Percentiles rank a stretch among this genome's conserved stretches.
Conservation (phyloP, 1,284 basidiomycete genomes). For the Rhodotorula sp. region DNA sequence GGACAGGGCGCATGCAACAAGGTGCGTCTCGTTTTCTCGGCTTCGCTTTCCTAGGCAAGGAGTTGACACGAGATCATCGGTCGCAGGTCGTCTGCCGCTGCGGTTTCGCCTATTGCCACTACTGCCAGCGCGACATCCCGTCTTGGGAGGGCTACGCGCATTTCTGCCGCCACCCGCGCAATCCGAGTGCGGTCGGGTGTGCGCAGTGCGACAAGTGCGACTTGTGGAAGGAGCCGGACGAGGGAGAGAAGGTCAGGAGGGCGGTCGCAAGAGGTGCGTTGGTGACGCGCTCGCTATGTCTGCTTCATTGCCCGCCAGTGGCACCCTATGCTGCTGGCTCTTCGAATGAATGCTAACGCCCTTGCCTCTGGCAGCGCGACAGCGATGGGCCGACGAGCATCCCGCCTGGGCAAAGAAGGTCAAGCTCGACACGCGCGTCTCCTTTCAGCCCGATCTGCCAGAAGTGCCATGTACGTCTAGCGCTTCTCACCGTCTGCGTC, state of each 20-base stretch:
- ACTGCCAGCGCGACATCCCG: conserved; percentile 22
- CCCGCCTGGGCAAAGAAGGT: conserved; percentile 17
- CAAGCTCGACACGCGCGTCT: not conserved
- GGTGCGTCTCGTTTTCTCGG: conserved; percentile 9
- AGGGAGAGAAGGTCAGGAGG: not conserved
- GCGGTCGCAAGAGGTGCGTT: conserved; percentile 11
- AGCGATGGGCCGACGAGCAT: conserved; percentile 1
- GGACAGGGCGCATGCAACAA: conserved; percentile 35
- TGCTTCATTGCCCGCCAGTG: accelerated
- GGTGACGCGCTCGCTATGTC: not conserved
- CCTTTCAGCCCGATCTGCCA: not conserved
- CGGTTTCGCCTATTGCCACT: conserved; percentile 23
- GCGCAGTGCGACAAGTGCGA: conserved; percentile 12
- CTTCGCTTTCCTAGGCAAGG: not conserved
- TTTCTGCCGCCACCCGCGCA: conserved; percentile 31
- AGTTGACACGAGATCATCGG: too few species aligned
- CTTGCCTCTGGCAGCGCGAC: not conserved
- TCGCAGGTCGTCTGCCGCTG: conserved; percentile 33
- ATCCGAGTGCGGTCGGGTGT: not conserved
- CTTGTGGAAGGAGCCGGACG: conserved; percentile 17
- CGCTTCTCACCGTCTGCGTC: not conserved
- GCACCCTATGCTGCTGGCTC: too few species aligned
- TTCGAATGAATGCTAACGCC: too few species aligned
- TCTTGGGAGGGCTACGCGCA: conserved; percentile 22
- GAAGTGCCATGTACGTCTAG: not conserved